Percentiles rank a stretch among this genome's conserved stretches.
phyloP scores from a whole-genome alignment of 2,329 filamentous ascomycete genomes.

The Podosphaera leucotricha region DNA sequence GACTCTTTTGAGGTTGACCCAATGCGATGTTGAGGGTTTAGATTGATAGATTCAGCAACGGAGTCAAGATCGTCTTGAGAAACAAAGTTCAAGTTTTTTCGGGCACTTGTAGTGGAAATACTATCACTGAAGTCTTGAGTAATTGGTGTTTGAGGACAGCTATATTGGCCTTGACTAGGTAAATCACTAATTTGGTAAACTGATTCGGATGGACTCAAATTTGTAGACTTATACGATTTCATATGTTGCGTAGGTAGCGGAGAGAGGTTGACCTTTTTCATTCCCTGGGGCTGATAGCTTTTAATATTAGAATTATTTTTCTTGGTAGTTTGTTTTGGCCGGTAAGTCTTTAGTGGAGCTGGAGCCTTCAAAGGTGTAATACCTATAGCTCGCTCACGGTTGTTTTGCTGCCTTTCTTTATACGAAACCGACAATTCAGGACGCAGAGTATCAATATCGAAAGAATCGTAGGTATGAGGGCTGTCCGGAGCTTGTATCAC shows the following conservation, averaged over 20 bases:
- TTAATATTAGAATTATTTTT: constrained; percentile 11
- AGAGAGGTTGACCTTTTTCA: not conserved
- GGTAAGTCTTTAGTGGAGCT: constrained; percentile 9
- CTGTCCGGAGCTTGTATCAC: constrained; percentile 3
- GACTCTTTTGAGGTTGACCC: not conserved
- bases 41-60: not conserved
- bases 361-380: constrained; percentile 18
- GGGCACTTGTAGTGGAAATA: not conserved
- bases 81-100: not conserved
- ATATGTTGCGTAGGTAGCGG: constrained; percentile 20
- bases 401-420: constrained; percentile 21
- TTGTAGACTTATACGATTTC: constrained; percentile 38
- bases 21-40: not conserved
- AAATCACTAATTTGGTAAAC: not conserved
- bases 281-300: constrained; percentile 10
- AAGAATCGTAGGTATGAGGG: constrained; percentile 4
- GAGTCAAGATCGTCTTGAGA: not conserved
- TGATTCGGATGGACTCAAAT: not conserved
- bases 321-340: constrained; percentile 6
- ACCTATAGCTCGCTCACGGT: constrained; percentile 23
- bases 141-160: not conserved
- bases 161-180: not conserved
- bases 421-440: not conserved
- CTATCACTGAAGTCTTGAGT: not conserved
- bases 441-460: constrained; percentile 6